phyloP scores from a whole-genome alignment of 331 rosid species.

The Cucumis variabilis region DNA sequence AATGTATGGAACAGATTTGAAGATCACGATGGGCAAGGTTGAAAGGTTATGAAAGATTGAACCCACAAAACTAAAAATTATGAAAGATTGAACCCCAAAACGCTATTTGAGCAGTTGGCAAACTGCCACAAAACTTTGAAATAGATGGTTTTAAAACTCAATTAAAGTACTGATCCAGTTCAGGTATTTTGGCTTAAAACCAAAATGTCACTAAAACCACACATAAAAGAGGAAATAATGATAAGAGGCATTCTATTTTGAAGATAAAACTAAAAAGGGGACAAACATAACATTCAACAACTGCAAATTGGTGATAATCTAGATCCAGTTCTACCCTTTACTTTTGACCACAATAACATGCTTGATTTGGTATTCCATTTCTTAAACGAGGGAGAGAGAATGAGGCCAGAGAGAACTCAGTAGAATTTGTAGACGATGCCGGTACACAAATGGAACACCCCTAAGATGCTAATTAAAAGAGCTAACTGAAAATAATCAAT shows the following conservation, averaged over 20 bases:
- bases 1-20: too few species aligned
- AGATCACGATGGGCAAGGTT: too few species aligned
- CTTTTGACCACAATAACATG: slow-evolving; percentile 32
- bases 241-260: background rate
- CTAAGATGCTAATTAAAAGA: too few species aligned
- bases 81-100: too few species aligned
- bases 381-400: background rate
- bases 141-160: slow-evolving; percentile 5
- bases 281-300: background rate
- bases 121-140: background rate
- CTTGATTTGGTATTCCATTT: slow-evolving; percentile 32
- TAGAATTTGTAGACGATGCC: too few species aligned
- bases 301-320: slow-evolving; percentile 18
- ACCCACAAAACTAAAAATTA: too few species aligned
- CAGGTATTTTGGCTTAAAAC: background rate
- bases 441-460: too few species aligned
- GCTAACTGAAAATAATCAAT: too few species aligned
- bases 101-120: background rate
- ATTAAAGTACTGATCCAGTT: background rate
- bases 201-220: slow-evolving; percentile 9
- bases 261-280: background rate
- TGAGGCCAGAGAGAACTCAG: too few species aligned
- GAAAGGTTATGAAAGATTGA: too few species aligned
- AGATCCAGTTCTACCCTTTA: slow-evolving; percentile 36
- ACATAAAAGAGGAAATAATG: background rate